Conservation (phyloP, 805 yeast species). For the Priceomyces haplophilus region DNA sequence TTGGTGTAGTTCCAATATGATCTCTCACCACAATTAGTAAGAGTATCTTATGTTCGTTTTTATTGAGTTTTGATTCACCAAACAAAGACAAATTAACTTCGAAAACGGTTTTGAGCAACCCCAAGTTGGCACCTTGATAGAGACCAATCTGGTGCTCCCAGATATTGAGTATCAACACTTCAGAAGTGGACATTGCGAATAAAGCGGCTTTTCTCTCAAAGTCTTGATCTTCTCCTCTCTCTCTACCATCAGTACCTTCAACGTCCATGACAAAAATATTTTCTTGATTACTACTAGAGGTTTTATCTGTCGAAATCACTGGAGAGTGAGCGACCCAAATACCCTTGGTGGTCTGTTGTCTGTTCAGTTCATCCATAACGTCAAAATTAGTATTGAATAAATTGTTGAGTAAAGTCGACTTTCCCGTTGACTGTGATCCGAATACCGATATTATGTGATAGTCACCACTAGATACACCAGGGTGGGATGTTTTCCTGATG, state of each 20-base stretch:
- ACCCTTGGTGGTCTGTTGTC: slow-evolving; percentile 76
- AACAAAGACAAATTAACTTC: slow-evolving; percentile 90
- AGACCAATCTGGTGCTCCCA: slow-evolving; percentile 98
- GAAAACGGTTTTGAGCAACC: slow-evolving; percentile 87
- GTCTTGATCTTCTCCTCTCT: slow-evolving; percentile 97
- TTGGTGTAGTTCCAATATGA: slow-evolving; percentile 83
- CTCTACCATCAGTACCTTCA: slow-evolving; percentile 99
- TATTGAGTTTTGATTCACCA: slow-evolving; percentile 48
- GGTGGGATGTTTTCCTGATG: slow-evolving; percentile 30
- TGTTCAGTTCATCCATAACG: slow-evolving; percentile 82
- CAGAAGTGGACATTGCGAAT: slow-evolving; percentile 90
- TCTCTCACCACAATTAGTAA: slow-evolving; percentile 89
- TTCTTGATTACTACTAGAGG: slow-evolving; percentile 11
- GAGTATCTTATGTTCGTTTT: slow-evolving; percentile 55
- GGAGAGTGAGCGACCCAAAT: slow-evolving; percentile 46
- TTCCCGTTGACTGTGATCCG: slow-evolving; percentile 97
- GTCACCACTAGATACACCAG: slow-evolving; percentile 50
- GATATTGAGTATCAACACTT: slow-evolving; percentile 83
- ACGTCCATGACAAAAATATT: slow-evolving; percentile 85
- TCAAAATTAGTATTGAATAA: slow-evolving; percentile 85
- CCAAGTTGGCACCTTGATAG: slow-evolving; percentile 98
- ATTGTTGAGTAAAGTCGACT: slow-evolving; percentile 84
- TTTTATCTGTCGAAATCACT: slow-evolving; percentile 18
- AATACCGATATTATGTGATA: slow-evolving; percentile 93
- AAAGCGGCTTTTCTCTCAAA: slow-evolving; percentile 95